Evolutionary conservation across 2,329 filamentous ascomycete genomes (phyloP), one percentile per base, ranked within the genome.

Genomic region (Stagonosporopsis cucurbitacearum): DNA sequence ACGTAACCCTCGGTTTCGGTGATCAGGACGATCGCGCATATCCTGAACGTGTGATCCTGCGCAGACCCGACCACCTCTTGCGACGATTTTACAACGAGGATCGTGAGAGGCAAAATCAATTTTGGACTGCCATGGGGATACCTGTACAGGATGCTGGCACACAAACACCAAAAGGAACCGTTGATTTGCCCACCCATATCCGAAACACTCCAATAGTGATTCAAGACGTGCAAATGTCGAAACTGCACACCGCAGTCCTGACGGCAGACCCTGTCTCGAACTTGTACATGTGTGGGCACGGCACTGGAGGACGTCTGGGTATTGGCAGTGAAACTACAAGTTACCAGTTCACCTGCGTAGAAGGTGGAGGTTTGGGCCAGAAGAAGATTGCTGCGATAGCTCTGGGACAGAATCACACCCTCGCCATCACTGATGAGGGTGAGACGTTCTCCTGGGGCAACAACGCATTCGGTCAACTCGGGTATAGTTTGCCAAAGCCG

Each of bases 371-470:
- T 1, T 79, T 97, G 4, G 80, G 84, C 1, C 89, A 91, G 47
- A 93, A 88, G 72, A 90, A 87, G 65, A 83, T 97, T 5, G 79
- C 84, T 2, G 85, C 87, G n/a, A 83, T 96, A 42, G 92, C 92
- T 1, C 82, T 99, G 3, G 95, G 95, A 0, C 91, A 96, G 70
- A 95, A 96, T 63, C 95, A 99, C 72, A 91, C 90, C 3, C 82
- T 99, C 72, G 94, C 92, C 1, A 80, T 98, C 6, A 90, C 91
- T 3, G 87, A 87, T n/a, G 83, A 88, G 49, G 94, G 95, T n/a
- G 91, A 96, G 64, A 85, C 96, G 6, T 96, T 91, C 81, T 95
- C 92, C 1, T 99, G 95, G 95, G 95, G 95, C 7, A 90, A 89
- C 62, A 98, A 97, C 67, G 87, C 84, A 7, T 88, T 86, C 70